Percentiles rank a stretch among this genome's conserved stretches.
phyloP scores from a whole-genome alignment of 164 flowering plant genomes.

The Platanus orientalis region DNA sequence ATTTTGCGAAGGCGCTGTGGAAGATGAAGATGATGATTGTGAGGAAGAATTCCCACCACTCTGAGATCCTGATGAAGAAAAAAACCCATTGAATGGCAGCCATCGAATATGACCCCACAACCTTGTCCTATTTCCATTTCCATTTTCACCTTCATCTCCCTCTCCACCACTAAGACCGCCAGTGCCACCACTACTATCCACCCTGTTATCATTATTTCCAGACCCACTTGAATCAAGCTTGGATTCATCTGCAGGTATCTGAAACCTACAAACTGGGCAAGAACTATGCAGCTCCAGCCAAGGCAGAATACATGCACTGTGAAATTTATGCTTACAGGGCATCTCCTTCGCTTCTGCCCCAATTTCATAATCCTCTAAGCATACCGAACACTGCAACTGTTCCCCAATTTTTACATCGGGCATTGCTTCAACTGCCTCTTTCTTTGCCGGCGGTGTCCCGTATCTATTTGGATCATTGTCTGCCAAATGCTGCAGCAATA shows the following conservation, averaged over 20 bases:
- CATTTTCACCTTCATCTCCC: constrained; percentile 18
- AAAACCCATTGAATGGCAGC: constrained; percentile 57
- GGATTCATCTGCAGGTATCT: no score
- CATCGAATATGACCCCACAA: constrained; percentile 45
- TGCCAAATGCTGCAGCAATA: constrained; percentile 73
- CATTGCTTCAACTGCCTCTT: constrained; percentile 71
- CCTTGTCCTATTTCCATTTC: constrained; percentile 41
- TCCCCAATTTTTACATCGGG: constrained; percentile 54
- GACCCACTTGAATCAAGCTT: constrained; percentile 35
- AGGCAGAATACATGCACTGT: no score
- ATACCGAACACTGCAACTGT: constrained; percentile 56
- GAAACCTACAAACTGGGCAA: no score
- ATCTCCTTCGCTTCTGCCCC: no score
- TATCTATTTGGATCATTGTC: constrained; percentile 85
- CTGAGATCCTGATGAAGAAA: constrained; percentile 42
- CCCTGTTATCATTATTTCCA: constrained; percentile 15
- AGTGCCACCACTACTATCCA: constrained; percentile 12
- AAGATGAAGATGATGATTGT: constrained; percentile 12
- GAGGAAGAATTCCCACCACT: constrained; percentile 34
- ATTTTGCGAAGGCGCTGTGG: no score
- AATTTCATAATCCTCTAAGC: constrained; percentile 86
- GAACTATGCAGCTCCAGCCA: no score
- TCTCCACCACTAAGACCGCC: constrained; percentile 11
- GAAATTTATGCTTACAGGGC: no score
- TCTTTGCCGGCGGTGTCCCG: constrained; percentile 81